Base-by-base conservation (phyloP, 2,329 filamentous ascomycete genomes). In the Cladosporium colombiae region DNA sequence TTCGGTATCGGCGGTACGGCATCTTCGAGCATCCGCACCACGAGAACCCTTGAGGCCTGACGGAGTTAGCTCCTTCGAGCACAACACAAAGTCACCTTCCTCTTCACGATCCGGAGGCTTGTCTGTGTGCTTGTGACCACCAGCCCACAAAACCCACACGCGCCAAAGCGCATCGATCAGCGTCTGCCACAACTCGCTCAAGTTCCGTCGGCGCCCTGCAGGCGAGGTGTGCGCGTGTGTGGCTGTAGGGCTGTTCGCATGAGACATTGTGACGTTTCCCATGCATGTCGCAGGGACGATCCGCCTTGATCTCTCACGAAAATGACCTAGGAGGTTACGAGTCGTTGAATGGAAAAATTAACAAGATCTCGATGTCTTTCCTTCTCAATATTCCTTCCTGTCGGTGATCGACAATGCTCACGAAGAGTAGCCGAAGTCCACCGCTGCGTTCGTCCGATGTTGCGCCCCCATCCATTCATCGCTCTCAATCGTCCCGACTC, bases 181-280 rank as follows among this genome's bases (percentile, higher is more conserved):
- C 37, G 37, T n/a, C 23, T 27, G 49, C 23, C 23, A 53, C 50
- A 31, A 11, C 50, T 27, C 50, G 18, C 50, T 53, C 50, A 46
- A 46, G 0, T 46, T 21, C 40, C 40, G n/a, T 21, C 40, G 3
- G 1, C 40, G 40, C n/a, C 40, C 40, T 46, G 13, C 23, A 46
- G 10, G 40, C n/a, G 52, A 29, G 25, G 6, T 27, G 3, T 27
- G 27, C 27, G 27, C 27, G 5, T 27, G 27, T 55, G 52, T 55
- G 52, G 52, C 56, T 44, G 56, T 59, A 59, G 37, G 56, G 56
- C 56, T 59, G 56, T n/a, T 14, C 16, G n/a, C 7, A 5, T 21
- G 56, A 59, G 31, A 33, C n/a, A 33, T 25, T 27, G 55, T 57
- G 55, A 57, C 55, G 55, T 40, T 1, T 33, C 31, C 8, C 33